Conservation (phyloP, 805 yeast genomes). For the Pichia exigua region DNA sequence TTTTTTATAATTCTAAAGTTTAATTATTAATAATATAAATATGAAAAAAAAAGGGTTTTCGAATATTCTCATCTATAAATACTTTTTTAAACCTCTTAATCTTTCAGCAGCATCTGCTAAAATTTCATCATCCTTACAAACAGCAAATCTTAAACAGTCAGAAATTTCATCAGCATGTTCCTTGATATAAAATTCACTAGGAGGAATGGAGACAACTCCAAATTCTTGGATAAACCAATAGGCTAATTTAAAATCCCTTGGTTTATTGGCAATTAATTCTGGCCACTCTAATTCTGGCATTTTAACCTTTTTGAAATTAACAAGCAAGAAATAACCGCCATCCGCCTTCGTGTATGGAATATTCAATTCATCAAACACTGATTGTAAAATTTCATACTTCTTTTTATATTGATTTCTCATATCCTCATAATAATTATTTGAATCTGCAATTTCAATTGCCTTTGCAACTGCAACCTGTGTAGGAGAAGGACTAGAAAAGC, state of each 20-base stretch:
- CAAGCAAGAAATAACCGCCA: slow-evolving; percentile 90
- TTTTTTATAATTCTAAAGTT: background rate
- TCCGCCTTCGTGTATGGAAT: slow-evolving; percentile 87
- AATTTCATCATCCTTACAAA: slow-evolving; percentile 83
- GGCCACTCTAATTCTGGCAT: slow-evolving; percentile 64
- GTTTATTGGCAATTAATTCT: slow-evolving; percentile 53
- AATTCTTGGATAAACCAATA: slow-evolving; percentile 89
- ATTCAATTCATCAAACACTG: slow-evolving; percentile 77
- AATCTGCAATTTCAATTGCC: slow-evolving; percentile 57
- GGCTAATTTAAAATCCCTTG: slow-evolving; percentile 81
- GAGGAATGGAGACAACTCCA: slow-evolving; percentile 96
- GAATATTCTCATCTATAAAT: slow-evolving; percentile 28
- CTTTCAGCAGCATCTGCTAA: slow-evolving; percentile 76
- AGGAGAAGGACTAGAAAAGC: slow-evolving; percentile 87
- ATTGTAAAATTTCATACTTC: slow-evolving; percentile 67
- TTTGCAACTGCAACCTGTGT: slow-evolving; percentile 86
- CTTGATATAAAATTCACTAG: slow-evolving; percentile 82
- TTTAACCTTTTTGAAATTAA: slow-evolving; percentile 74
- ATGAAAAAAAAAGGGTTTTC: background rate
- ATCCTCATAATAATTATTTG: slow-evolving; percentile 53
- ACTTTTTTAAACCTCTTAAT: slow-evolving; percentile 61
- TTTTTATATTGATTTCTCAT: slow-evolving; percentile 61
- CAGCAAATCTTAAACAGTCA: slow-evolving; percentile 84
- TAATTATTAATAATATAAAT: background rate
- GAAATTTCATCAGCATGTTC: slow-evolving; percentile 31